These are phyloP conservation scores for Lantana camara DNA, from an alignment of 257 asterid genomes.

Conservation along the genomic window DNA sequence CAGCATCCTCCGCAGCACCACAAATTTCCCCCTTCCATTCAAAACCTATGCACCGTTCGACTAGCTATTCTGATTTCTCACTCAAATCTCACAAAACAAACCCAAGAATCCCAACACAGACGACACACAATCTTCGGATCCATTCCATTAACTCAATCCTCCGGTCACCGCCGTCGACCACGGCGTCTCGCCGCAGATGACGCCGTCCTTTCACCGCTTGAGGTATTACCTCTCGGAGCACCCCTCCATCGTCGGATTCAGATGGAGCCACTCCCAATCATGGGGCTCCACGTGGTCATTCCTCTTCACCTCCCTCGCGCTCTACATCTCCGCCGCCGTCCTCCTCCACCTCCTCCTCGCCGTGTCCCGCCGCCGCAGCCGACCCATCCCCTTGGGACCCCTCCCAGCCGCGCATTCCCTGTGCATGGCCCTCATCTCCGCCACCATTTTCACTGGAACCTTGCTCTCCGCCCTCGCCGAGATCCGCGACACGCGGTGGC, in stretches of 20 bases:
- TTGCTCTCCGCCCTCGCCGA: conserved; percentile 79
- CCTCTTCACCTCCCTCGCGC: conserved; percentile 62
- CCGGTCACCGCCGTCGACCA: conserved; percentile 16
- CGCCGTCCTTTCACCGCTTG: conserved; percentile 34
- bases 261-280: conserved; percentile 70
- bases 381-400: conserved; percentile 64
- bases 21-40: background rate
- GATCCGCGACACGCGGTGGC: conserved; percentile 85
- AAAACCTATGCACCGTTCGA: background rate
- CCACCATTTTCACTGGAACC: conserved; percentile 69
- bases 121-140: background rate
- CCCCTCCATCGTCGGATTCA: conserved; percentile 74
- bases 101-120: background rate
- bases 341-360: conserved; percentile 55
- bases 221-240: conserved; percentile 75
- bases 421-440: conserved; percentile 71
- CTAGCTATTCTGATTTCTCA: background rate
- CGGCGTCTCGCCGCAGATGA: background rate
- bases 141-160: background rate
- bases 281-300: conserved; percentile 89
- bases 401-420: conserved; percentile 84
- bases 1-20: background rate
- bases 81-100: background rate
- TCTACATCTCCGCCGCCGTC: conserved; percentile 51
- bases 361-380: conserved; percentile 55